Base-by-base conservation (phyloP, 352 stramenopile species). In the Globisporangium paddicum region DNA sequence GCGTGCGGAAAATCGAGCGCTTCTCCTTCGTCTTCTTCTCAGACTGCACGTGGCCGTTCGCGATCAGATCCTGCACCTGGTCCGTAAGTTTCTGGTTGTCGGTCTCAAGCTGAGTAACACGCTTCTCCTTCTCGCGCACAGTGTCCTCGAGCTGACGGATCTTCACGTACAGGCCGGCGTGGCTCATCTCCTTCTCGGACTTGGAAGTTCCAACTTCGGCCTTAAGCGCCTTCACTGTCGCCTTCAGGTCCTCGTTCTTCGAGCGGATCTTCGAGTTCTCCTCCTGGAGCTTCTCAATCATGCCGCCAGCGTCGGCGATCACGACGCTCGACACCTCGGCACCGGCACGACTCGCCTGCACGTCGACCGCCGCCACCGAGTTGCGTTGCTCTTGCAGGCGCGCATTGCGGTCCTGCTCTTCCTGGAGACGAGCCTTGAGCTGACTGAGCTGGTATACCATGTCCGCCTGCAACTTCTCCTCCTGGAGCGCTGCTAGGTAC, bases 361-460 rank as follows among this genome's bases (percentile, higher is more conserved):
- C 55, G 13, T 75, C 60, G 23, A 84, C 73, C 18, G 66, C 57
- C 34, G 63, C 54, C 14, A 80, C 54, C 30, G 64, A 86, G 28
- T 79, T 79, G 11, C 80, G 78, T 49, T 79, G 55, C 28, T 90
- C 68, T 47, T 76, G 66, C 18, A 93, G 66, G 55, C 80, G 62
- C 14, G 81, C 86, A 67, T 89, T 95, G 19, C 86, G 80, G 37
- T 77, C 60, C 49, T 95, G 79, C 54, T 95, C 86, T 64, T 93
- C 82, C 23, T 86, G 77, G 18, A 95, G 66, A 25, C 83, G 82
- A 16, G 86, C 70, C 63, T 95, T 87, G 2, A 95, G 69, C 54
- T 84, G 82, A 23, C 91, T 60, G 14, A 95, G 66, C 58, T 95
- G 86, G 64, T 88, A 94, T 42, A 77, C 70, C 86, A 95, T 95